Base-by-base conservation (phyloP, 352 stramenopile species). In the Globisporangium orthogonon region DNA sequence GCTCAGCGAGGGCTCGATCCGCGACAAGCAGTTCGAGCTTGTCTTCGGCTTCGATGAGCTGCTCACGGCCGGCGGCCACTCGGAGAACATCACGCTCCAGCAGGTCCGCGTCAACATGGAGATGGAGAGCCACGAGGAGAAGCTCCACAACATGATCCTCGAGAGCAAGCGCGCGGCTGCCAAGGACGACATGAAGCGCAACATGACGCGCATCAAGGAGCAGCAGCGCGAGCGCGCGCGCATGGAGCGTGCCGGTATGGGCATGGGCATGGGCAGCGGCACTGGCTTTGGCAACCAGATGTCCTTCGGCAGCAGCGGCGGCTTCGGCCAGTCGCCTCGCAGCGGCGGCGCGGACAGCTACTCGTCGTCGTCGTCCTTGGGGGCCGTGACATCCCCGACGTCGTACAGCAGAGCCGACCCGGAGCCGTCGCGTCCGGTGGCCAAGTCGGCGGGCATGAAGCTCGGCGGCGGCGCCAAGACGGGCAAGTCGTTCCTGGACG, bases 1-100 rank as follows among this genome's bases (percentile, higher is more conserved):
- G 39, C 60, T 98, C 18, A 96, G 89, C 52, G 96, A 99, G 67
- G 82, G 94, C 35, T 84, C 91, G 40, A 96, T 99, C 58, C 87
- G 88, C 49, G 94, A 98, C 58, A 96, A 98, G 71, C 91, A 97
- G 50, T 99, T 99, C 69, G 97, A 99, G 69, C 76, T 99, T 28
- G 90, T 99, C 58, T 99, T 99, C 67, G 97, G 96, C 31, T 99
- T 99, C 71, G 97, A 99, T 71, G 97, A 99, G 78, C 95, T 98
- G 43, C 92, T 99, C 43, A 98, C 94, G 39, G 89, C 94, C 7
- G 97, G 97, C 31, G 97, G 97, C 17, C 97, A 99, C 77, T 98
- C 97, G 72, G 97, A 99, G 74, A 93, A 91, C 62, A 94, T 98
- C 56, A 96, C 84, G 51, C 67, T 98, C 51, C 81, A 85, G 67